Percentiles rank a stretch among this genome's conserved stretches.
phyloP scores from a whole-genome alignment of 352 stramenopile genomes.

The Phytophthora pistaciae region DNA sequence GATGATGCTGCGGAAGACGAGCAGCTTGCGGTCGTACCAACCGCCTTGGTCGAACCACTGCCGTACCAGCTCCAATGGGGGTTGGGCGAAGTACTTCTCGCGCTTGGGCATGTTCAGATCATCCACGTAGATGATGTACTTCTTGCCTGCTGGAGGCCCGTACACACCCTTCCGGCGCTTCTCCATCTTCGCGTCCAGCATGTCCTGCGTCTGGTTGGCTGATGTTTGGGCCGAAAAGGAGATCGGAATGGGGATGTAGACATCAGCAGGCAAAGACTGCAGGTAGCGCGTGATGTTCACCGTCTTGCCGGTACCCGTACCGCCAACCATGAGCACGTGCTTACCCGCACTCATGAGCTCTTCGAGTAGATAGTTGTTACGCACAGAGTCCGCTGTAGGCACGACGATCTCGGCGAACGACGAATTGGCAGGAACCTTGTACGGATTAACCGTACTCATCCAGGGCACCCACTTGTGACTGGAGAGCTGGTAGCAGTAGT shows the following conservation, averaged over 20 bases:
- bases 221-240: conserved; percentile 94
- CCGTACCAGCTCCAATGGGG: conserved; percentile 94
- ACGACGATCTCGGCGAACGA: conserved; percentile 95
- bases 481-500: conserved; percentile 92
- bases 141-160: conserved; percentile 91
- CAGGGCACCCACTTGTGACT: conserved; percentile 93
- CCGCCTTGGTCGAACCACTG: conserved; percentile 95
- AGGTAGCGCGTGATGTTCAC: conserved; percentile 94
- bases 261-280: conserved; percentile 82
- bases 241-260: conserved; percentile 92
- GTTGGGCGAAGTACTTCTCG: conserved; percentile 95
- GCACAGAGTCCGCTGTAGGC: conserved; percentile 93
- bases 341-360: conserved; percentile 85
- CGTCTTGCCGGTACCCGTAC: conserved; percentile 95
- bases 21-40: conserved; percentile 95
- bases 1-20: conserved; percentile 91
- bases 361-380: conserved; percentile 94
- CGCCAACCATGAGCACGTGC: conserved; percentile 95
- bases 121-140: conserved; percentile 96
- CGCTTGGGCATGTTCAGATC: conserved; percentile 97
- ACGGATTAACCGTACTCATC: conserved; percentile 93
- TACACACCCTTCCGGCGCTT: conserved; percentile 95
- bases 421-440: conserved; percentile 77
- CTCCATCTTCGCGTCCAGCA: conserved; percentile 94
- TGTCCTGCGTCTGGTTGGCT: conserved; percentile 93